These are phyloP conservation scores for Selenicereus undatus DNA, from an alignment of 148 eudicot species.

Conservation along the genomic window DNA sequence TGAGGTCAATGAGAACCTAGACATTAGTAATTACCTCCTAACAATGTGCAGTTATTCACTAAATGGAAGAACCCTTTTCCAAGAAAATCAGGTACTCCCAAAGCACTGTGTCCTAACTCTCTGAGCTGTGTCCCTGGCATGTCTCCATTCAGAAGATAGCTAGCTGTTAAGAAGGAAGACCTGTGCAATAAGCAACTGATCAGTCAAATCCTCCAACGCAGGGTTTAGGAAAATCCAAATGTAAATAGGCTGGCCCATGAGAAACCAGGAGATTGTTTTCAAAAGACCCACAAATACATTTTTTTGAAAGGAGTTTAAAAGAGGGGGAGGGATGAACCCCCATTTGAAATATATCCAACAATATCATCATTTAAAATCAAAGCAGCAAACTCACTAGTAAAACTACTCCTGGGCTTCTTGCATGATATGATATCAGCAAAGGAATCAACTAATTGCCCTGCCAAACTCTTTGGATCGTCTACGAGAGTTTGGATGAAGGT, in stretches of 20 bases:
- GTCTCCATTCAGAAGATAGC: slow-evolving; percentile 16
- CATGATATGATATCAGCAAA: slow-evolving; percentile 60
- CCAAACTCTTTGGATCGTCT: slow-evolving; percentile 79
- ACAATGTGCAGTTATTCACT: slow-evolving; percentile 18
- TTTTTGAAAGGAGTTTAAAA: neutral
- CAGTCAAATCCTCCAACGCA: slow-evolving; percentile 1
- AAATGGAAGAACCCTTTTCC: slow-evolving; percentile 4
- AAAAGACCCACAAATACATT: neutral
- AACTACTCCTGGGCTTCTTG: slow-evolving; percentile 61
- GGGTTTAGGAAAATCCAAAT: neutral
- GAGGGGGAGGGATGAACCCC: too few relatives aligned
- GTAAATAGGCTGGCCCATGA: neutral
- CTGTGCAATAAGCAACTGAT: slow-evolving; percentile 23
- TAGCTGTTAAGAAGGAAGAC: slow-evolving; percentile 23
- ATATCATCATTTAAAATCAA: neutral
- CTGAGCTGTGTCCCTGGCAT: slow-evolving; percentile 8
- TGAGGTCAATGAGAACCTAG: slow-evolving; percentile 23
- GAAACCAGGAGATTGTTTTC: neutral
- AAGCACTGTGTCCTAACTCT: slow-evolving; percentile 25
- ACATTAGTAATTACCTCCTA: slow-evolving; percentile 17
- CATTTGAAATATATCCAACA: neutral
- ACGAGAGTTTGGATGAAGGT: slow-evolving; percentile 63
- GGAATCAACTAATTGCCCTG: slow-evolving; percentile 74
- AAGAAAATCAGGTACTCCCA: slow-evolving; percentile 16
- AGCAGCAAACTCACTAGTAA: slow-evolving; percentile 35